Base-by-base conservation (phyloP, 352 stramenopile genomes). In the Phytophthora ramorum region DNA sequence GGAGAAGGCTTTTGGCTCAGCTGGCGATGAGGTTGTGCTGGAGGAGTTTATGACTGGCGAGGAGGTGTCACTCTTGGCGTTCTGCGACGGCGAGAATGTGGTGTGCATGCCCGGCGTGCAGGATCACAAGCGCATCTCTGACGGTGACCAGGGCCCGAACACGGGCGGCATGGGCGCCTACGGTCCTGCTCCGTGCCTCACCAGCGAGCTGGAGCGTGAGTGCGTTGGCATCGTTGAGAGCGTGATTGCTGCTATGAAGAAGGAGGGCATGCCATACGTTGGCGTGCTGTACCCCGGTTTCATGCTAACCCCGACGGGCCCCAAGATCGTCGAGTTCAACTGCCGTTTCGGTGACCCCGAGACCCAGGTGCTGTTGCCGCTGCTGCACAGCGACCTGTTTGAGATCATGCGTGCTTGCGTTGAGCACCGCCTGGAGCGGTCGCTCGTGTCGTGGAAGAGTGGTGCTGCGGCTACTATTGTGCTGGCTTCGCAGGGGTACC, bases 81-180 rank as follows among this genome's bases (percentile, higher is more conserved):
- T 99, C 67, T 98, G 93, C 64, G 98, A 99, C 71, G 98, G 98
- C 37, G 96, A 98, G 66, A 95, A 82, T 34, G 94, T 97, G 1
- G 73, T 98, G 37, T 91, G 97, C 35, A 99, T 99, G 96, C 97
- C 97, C 32, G 90, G 96, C 17, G 96, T 97, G 9, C 97, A 99
- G 75, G 98, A 99, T 88, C 98, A 99, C 86, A 99, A 99, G 84
- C 93, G 97, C 47, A 97, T 98, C 37, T 91, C 97, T 16, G 98
- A 99, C 69, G 92, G 94, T 57, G 98, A 99, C 79, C 72, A 97
- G 63, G 98, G 98, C 1, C 90, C 98, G 16, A 99, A 99, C 88
- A 99, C 98, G 7, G 98, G 98, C 19, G 88, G 98, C 60, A 99
- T 99, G 98, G 98, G 98, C 30, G 98, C 97, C 9, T 99, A 99